Conservation (phyloP, 1,284 basidiomycete species). For the Rhodotorula sp. region DNA sequence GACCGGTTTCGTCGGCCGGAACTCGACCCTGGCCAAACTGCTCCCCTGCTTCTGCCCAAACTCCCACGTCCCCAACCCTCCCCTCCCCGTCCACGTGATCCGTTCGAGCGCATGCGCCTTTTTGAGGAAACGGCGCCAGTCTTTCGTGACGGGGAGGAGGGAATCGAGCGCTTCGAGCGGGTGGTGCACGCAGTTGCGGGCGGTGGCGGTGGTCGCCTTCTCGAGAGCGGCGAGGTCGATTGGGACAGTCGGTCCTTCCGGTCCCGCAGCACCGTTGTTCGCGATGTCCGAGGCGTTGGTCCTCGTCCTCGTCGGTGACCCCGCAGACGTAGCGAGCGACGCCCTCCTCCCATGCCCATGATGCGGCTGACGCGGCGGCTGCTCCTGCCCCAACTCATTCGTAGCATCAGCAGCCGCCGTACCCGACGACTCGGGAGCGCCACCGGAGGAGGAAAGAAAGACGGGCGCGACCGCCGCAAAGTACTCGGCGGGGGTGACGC, state of each 20-base stretch:
- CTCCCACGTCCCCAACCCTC: conserved; percentile 31
- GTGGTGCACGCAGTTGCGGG: background rate
- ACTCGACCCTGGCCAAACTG: conserved; percentile 20
- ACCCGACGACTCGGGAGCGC: background rate
- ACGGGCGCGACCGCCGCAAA: background rate
- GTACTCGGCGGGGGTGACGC: conserved; percentile 14
- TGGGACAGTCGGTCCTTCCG: background rate
- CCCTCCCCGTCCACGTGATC: conserved; percentile 29
- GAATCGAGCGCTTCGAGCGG: conserved; percentile 6
- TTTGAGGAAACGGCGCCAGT: conserved; percentile 39
- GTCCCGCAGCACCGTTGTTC: too few species aligned
- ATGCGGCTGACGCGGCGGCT: too few species aligned
- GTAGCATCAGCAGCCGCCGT: background rate
- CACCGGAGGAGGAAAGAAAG: background rate
- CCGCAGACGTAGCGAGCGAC: too few species aligned
- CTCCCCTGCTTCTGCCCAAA: conserved; percentile 12
- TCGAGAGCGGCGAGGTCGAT: background rate
- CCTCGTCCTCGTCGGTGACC: too few species aligned
- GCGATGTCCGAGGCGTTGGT: too few species aligned
- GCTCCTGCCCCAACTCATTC: too few species aligned
- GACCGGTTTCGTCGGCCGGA: conserved; percentile 22
- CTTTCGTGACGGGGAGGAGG: conserved; percentile 19
- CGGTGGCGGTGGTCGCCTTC: background rate
- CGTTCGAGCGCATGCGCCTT: conserved; percentile 27
- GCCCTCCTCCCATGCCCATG: too few species aligned